Evolutionary conservation across 768 basidiomycete genomes (phyloP).

Genomic region (Tylopilus plumbeoviolaceoides): DNA sequence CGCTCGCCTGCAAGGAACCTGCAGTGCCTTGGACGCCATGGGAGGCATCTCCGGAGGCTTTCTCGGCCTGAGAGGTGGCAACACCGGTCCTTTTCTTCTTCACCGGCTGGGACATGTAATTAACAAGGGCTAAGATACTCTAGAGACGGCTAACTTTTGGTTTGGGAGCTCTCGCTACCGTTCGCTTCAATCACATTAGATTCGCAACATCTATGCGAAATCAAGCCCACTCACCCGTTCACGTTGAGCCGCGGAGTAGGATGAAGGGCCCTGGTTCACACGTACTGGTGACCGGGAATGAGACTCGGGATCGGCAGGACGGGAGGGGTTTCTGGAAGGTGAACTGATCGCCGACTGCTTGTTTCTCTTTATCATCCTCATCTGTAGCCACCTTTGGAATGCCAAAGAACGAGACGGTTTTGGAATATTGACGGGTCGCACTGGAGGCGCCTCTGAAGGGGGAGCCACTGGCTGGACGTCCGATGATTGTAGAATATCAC

Average conservation of each 20-base stretch:
- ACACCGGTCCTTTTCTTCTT: background rate
- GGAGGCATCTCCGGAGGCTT: background rate
- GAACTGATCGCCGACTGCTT: too few relatives aligned
- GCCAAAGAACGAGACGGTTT: background rate
- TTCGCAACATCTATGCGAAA: background rate
- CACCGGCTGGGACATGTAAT: background rate
- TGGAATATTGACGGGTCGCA: background rate
- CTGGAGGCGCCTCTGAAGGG: background rate
- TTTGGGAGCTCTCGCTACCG: background rate
- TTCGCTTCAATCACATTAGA: background rate
- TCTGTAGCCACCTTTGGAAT: background rate
- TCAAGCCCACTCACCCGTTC: background rate
- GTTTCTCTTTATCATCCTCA: background rate
- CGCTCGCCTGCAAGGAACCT: too few relatives aligned
- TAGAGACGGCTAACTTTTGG: background rate
- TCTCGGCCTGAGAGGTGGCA: background rate
- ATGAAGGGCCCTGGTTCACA: background rate
- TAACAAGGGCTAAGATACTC: background rate
- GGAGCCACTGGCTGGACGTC: background rate
- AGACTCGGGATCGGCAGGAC: background rate
- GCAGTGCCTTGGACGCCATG: background rate
- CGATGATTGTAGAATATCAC: background rate
- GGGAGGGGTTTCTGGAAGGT: background rate
- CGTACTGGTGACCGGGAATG: background rate
- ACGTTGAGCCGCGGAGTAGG: background rate